A percentile compares a stretch with the other conserved stretches of the same genome.
These are phyloP conservation scores for Metschnikowia orientalis DNA, from an alignment of 805 yeast species.

Conservation along the genomic window DNA sequence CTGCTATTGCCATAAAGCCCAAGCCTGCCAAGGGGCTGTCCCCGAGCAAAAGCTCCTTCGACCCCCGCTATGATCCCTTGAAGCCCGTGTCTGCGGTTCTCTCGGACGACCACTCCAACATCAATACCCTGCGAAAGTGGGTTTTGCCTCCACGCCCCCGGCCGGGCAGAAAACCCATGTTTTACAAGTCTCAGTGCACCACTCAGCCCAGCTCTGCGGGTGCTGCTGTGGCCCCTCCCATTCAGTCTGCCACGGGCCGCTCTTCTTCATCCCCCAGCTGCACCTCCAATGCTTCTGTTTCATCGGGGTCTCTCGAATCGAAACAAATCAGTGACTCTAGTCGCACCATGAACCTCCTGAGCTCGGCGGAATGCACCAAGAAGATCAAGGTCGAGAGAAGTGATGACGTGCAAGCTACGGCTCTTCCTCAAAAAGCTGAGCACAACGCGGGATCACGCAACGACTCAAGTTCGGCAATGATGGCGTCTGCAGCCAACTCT, in stretches of 20 bases:
- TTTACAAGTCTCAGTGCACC: no score
- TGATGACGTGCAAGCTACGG: not conserved
- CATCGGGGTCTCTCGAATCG: not conserved
- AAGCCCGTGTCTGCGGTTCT: conserved; percentile 5
- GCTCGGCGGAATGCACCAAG: no score
- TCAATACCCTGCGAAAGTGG: conserved; percentile 73
- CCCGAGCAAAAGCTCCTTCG: conserved; percentile 25
- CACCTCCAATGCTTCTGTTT: not conserved
- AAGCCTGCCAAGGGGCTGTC: conserved; percentile 18
- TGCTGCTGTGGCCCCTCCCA: no score
- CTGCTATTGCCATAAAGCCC: conserved; percentile 38
- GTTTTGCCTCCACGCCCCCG: conserved; percentile 82
- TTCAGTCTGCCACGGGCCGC: not conserved
- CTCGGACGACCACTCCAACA: conserved; percentile 17
- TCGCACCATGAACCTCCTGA: no score
- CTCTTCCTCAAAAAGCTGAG: not conserved
- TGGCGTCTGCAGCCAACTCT: not conserved
- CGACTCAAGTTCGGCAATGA: not conserved
- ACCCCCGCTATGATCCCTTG: conserved; percentile 17
- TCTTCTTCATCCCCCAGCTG: no score
- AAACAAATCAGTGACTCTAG: no score
- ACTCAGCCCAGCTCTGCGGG: no score
- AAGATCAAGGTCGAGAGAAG: no score
- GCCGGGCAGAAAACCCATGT: conserved; percentile 56
- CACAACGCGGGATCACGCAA: not conserved